Evolutionary conservation across 345 rosid genomes (phyloP).

Genomic region (Euclidium syriacum): DNA sequence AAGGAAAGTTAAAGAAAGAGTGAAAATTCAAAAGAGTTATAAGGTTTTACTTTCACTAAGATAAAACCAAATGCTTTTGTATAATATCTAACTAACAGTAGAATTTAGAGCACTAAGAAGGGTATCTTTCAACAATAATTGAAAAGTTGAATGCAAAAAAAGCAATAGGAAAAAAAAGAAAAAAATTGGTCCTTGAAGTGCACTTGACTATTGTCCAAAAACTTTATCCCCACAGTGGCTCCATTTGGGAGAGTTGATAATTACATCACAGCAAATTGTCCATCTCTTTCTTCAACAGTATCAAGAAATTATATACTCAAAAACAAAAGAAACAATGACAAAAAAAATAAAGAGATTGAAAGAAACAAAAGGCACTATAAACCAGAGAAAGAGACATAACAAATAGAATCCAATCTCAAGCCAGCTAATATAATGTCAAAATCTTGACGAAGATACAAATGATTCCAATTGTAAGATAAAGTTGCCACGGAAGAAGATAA

Average conservation of each 20-base stretch:
- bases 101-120: constrained; percentile 9
- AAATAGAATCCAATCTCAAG: constrained; percentile 15
- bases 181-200: constrained; percentile 53
- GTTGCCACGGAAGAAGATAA: constrained; percentile 3
- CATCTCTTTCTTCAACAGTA: constrained; percentile 35
- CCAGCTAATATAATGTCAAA: constrained; percentile 20
- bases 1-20: constrained; percentile 20
- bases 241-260: constrained; percentile 45
- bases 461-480: neutral
- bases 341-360: neutral
- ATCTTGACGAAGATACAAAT: neutral
- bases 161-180: neutral
- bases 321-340: constrained; percentile 5
- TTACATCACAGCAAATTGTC: constrained; percentile 45
- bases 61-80: constrained; percentile 1
- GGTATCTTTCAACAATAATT: constrained; percentile 29
- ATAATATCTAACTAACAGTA: constrained; percentile 2
- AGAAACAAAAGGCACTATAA: constrained; percentile 22
- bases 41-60: neutral
- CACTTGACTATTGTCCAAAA: constrained; percentile 36
- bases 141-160: constrained; percentile 21
- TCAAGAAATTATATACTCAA: constrained; percentile 28
- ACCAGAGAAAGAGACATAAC: constrained; percentile 20
- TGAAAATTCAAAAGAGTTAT: neutral
- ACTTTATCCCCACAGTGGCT: constrained; percentile 52